Conservation (phyloP, 768 basidiomycete species). For the Mrakia gelida region DNA sequence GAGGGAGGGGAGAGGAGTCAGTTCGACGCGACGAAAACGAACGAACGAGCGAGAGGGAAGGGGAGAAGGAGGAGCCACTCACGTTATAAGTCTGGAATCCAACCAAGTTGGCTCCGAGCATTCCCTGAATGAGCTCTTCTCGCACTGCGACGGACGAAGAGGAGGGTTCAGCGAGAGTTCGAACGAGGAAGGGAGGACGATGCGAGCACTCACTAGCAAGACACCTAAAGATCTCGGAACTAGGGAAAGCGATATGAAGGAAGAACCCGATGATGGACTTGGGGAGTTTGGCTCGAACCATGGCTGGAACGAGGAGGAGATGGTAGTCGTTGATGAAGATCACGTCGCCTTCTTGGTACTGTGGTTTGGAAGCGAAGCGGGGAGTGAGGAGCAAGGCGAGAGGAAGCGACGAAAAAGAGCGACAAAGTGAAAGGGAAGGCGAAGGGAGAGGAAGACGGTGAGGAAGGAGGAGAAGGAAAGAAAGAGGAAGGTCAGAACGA, state of each 20-base stretch:
- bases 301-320: slow-evolving; percentile 33
- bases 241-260: slow-evolving; percentile 32
- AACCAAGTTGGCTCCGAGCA: slow-evolving; percentile 32
- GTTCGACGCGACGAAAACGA: too few species aligned
- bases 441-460: background rate
- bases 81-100: slow-evolving; percentile 34
- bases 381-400: background rate
- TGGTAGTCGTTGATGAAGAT: slow-evolving; percentile 33
- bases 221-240: slow-evolving; percentile 32
- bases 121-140: slow-evolving; percentile 41
- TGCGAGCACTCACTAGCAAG: slow-evolving; percentile 8
- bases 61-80: background rate
- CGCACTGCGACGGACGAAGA: slow-evolving; percentile 49
- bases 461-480: background rate
- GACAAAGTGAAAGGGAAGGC: background rate
- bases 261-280: slow-evolving; percentile 33
- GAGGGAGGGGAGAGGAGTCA: too few species aligned
- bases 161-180: background rate
- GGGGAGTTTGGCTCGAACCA: slow-evolving; percentile 48
- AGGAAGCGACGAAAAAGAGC: too few species aligned
- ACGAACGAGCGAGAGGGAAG: too few species aligned
- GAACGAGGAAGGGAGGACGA: too few species aligned
- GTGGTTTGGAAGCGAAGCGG: background rate
- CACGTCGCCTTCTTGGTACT: slow-evolving; percentile 31
- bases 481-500: too few species aligned